These are phyloP conservation scores for Yamadazyma takamatsuzukensis DNA, from an alignment of 805 yeast genomes.

Conservation along the genomic window DNA sequence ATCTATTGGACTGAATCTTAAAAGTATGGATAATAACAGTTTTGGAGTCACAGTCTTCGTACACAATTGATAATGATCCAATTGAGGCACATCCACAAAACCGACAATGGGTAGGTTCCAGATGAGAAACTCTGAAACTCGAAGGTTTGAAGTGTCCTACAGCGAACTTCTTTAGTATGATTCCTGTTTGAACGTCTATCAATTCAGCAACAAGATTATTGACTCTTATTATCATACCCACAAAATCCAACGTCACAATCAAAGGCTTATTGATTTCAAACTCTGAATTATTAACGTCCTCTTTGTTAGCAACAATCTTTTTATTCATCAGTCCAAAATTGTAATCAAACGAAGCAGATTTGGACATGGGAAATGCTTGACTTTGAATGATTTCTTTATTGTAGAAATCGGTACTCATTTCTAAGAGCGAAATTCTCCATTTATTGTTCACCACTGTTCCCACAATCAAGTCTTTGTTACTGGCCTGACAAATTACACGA, in stretches of 20 bases:
- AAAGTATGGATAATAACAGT: slow-evolving; percentile 70
- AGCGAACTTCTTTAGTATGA: slow-evolving; percentile 54
- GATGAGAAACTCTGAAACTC: slow-evolving; percentile 67
- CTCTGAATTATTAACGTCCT: slow-evolving; percentile 4
- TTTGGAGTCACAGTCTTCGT: slow-evolving; percentile 55
- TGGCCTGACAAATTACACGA: slow-evolving; percentile 55
- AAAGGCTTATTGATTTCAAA: slow-evolving; percentile 29
- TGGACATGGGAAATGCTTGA: slow-evolving; percentile 8
- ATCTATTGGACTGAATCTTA: slow-evolving; percentile 59
- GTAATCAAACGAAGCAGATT: slow-evolving; percentile 8
- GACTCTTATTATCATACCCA: slow-evolving; percentile 70
- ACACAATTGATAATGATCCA: slow-evolving; percentile 66
- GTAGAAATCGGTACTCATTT: slow-evolving; percentile 44
- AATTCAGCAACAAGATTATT: slow-evolving; percentile 55
- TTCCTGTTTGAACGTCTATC: slow-evolving; percentile 77
- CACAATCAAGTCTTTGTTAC: slow-evolving; percentile 51
- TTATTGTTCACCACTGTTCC: slow-evolving; percentile 62
- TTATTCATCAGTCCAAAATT: slow-evolving; percentile 8
- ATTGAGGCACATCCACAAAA: slow-evolving; percentile 90
- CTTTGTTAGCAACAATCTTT: not conserved
- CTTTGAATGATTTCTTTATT: slow-evolving; percentile 24
- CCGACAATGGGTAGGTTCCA: slow-evolving; percentile 82
- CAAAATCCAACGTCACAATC: slow-evolving; percentile 59
- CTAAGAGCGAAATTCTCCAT: slow-evolving; percentile 58
- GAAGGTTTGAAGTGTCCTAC: slow-evolving; percentile 62